Conservation (phyloP, 345 rosid genomes). For the Citrus trifoliata region DNA sequence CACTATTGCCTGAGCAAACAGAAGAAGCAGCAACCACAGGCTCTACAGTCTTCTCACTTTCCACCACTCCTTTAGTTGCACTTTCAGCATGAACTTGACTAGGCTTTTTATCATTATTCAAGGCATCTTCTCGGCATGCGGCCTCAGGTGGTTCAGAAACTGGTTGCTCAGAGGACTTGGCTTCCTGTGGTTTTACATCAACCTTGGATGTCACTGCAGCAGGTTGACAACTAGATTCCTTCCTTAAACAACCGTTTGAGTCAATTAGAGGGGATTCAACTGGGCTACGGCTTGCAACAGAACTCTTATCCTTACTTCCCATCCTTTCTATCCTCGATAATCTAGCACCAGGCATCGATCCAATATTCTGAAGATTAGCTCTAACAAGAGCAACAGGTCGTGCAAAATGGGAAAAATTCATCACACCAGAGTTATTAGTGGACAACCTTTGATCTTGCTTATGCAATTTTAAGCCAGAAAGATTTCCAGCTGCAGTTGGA, state of each 20-base stretch:
- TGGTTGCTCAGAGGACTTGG: slow-evolving; percentile 31
- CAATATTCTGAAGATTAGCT: slow-evolving; percentile 35
- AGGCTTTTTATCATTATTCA: slow-evolving; percentile 19
- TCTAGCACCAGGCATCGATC: slow-evolving; percentile 23
- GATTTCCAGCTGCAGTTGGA: slow-evolving; percentile 14
- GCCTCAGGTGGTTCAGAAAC: slow-evolving; percentile 35
- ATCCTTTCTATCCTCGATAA: slow-evolving; percentile 21
- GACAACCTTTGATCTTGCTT: slow-evolving; percentile 36
- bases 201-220: slow-evolving; percentile 29
- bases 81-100: slow-evolving; percentile 27
- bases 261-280: slow-evolving; percentile 12
- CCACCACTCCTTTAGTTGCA: slow-evolving; percentile 35
- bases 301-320: slow-evolving; percentile 29
- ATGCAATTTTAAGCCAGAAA: slow-evolving; percentile 34
- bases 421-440: slow-evolving; percentile 34
- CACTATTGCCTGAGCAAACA: slow-evolving; percentile 71
- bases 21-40: slow-evolving; percentile 63
- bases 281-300: slow-evolving; percentile 21
- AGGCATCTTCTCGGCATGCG: slow-evolving; percentile 27
- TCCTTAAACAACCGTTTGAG: slow-evolving; percentile 17
- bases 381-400: slow-evolving; percentile 52
- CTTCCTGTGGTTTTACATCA: slow-evolving; percentile 30
- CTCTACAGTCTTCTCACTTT: slow-evolving; percentile 48
- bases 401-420: slow-evolving; percentile 63
- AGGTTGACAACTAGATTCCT: slow-evolving; percentile 33